These are phyloP conservation scores for Daldinia eschscholtzii DNA, from an alignment of 2,329 filamentous ascomycete genomes.

Conservation along the genomic window DNA sequence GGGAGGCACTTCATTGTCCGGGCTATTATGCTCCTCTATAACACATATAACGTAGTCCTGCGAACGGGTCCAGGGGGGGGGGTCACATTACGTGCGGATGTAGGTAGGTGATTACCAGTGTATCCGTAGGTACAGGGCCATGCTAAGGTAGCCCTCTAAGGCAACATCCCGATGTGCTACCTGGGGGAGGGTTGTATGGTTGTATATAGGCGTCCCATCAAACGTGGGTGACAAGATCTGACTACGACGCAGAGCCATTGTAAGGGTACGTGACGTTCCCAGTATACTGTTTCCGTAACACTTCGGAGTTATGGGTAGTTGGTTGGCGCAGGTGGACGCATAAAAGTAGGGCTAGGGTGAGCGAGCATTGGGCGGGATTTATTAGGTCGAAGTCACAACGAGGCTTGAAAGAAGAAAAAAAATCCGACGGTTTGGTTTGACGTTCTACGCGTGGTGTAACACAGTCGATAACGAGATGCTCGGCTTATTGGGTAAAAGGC, in stretches of 20 bases:
- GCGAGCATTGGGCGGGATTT: conserved; percentile 32
- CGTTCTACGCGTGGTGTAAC: conserved; percentile 34
- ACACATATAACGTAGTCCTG: conserved; percentile 33
- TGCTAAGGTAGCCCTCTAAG: conserved; percentile 28
- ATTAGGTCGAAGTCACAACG: conserved; percentile 17
- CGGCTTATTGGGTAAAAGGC: conserved; percentile 42
- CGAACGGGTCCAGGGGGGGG: conserved; percentile 39
- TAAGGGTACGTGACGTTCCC: conserved; percentile 26
- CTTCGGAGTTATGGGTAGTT: conserved; percentile 37
- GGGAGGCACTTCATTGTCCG: conserved; percentile 29
- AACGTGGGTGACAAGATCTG: conserved; percentile 40
- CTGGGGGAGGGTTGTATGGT: conserved; percentile 23
- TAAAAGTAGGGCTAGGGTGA: conserved; percentile 10
- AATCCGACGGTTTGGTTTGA: conserved; percentile 30
- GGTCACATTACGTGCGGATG: conserved; percentile 38
- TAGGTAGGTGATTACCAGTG: conserved; percentile 24
- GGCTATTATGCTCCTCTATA: conserved; percentile 30
- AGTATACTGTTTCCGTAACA: conserved; percentile 32
- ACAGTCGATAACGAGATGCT: conserved; percentile 28
- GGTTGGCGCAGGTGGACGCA: conserved; percentile 15
- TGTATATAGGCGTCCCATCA: conserved; percentile 30
- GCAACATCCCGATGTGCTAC: conserved; percentile 42
- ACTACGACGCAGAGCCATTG: conserved; percentile 33
- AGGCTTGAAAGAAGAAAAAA: conserved; percentile 38
- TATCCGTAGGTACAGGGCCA: conserved; percentile 30